phyloP scores from a whole-genome alignment of 805 yeast genomes.

The Wickerhamiella qilinensis region DNA sequence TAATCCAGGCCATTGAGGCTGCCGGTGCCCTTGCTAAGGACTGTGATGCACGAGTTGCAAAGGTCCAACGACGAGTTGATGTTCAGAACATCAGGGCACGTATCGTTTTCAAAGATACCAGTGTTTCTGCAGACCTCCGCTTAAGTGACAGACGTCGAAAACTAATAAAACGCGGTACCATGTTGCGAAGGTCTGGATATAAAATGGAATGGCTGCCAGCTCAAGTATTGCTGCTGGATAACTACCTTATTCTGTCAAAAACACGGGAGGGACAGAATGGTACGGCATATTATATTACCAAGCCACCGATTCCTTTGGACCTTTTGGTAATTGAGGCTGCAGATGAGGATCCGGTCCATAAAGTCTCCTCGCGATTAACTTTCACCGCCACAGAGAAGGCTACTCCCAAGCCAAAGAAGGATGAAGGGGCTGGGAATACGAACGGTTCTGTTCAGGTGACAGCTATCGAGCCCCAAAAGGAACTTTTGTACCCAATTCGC shows the following conservation, averaged over 20 bases:
- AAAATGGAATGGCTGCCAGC: slow-evolving; percentile 38
- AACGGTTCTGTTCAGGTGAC: not conserved
- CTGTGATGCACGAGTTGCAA: slow-evolving; percentile 46
- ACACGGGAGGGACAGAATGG: slow-evolving; percentile 22
- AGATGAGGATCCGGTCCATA: slow-evolving; percentile 23
- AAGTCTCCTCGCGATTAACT: slow-evolving; percentile 13
- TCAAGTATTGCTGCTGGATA: slow-evolving; percentile 49
- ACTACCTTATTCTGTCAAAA: slow-evolving; percentile 33
- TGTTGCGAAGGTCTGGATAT: slow-evolving; percentile 46
- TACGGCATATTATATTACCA: slow-evolving; percentile 20
- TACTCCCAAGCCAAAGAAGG: not conserved
- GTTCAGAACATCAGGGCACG: slow-evolving; percentile 37
- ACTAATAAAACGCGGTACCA: slow-evolving; percentile 41
- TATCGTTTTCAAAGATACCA: slow-evolving; percentile 34
- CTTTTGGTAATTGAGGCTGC: slow-evolving; percentile 43
- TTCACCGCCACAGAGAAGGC: slow-evolving; percentile 5
- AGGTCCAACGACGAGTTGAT: slow-evolving; percentile 41
- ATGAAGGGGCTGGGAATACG: not conserved
- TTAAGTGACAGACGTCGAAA: slow-evolving; percentile 39
- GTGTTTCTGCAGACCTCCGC: slow-evolving; percentile 32
- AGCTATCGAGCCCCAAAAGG: slow-evolving; percentile 5
- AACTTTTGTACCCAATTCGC: slow-evolving; percentile 21
- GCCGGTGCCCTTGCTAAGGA: slow-evolving; percentile 38
- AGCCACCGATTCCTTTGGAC: slow-evolving; percentile 26
- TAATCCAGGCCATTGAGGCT: slow-evolving; percentile 37